Conservation (phyloP, 805 yeast genomes). For the Babjeviella inositovora region DNA sequence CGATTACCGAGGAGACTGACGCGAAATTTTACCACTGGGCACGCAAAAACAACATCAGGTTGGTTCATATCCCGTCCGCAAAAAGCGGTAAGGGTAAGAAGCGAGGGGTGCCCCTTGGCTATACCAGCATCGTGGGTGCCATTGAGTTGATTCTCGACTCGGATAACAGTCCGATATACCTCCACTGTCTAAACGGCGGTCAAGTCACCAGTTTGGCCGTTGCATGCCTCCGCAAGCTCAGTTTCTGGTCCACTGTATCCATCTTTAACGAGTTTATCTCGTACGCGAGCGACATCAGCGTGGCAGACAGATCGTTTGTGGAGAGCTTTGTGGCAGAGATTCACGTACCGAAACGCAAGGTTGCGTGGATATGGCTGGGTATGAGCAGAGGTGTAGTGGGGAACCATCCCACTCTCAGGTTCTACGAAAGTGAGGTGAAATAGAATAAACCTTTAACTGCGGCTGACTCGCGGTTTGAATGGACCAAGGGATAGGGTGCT, state of each 20-base stretch:
- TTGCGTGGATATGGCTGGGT: conserved; percentile 54
- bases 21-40: conserved; percentile 35
- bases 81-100: conserved; percentile 60
- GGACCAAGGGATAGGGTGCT: too few relatives aligned
- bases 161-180: conserved; percentile 51
- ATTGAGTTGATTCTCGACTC: conserved; percentile 46
- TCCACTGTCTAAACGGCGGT: conserved; percentile 86
- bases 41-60: conserved; percentile 28
- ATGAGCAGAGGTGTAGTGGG: conserved; percentile 39
- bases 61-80: conserved; percentile 54
- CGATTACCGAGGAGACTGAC: conserved; percentile 40
- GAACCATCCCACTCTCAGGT: conserved; percentile 33
- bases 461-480: not conserved
- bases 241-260: conserved; percentile 81
- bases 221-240: conserved; percentile 73
- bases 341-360: conserved; percentile 32
- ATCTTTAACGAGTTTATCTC: conserved; percentile 74
- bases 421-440: conserved; percentile 6
- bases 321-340: conserved; percentile 63
- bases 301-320: conserved; percentile 72
- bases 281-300: conserved; percentile 62
- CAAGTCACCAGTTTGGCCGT: conserved; percentile 71
- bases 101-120: conserved; percentile 68
- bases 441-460: not conserved
- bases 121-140: conserved; percentile 39